Evolutionary conservation across 106 monocot species (phyloP), one percentile per base, ranked within the genome.

Genomic region (Dendrobium chrysotoxum): DNA sequence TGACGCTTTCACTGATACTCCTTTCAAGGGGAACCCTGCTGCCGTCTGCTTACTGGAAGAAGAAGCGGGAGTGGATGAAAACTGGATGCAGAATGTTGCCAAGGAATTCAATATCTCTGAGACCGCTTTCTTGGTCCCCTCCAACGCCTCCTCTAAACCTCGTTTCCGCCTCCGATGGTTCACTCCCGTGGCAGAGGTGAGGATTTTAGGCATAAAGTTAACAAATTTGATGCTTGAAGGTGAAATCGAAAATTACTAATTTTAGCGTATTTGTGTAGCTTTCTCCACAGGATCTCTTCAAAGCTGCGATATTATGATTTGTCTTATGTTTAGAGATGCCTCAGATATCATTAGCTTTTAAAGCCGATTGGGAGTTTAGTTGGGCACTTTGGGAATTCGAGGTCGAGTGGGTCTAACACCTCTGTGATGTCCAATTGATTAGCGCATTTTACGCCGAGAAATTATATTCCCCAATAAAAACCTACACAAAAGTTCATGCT

Each of bases 21-120:
- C 86, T 71, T 86, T 86, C 47, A 86, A 83, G 65, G 86, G 86
- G 38, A 86, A 86, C 54, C 86, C 86, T 2, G 86, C 86, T 1
- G 86, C 80, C 4, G 68, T 86, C 21, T 86, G 86, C 57, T 77
- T 86, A 10, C 46, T 86, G 72, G 83, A 80, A 31, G 76, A 80
- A 5, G 61, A 61, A 20, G 79, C 50, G 1, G 80, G 58, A 66
- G 26, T 50, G 25, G 61, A 82, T 40, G 67, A 75, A 0, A 41
- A 80, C 7, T 86, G 86, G 86, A 83, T 86, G 86, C 82, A 86
- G 53, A 74, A 64, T 13, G 67, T 86, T 17, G 86, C 86, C 68
- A 80, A 26, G 80, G 86, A 86, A 71, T 86, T 86, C 57, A 86
- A 83, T 28, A 40, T 86, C 42, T 83, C 86, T 10, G 57, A 80